Conservation (phyloP, 257 asterid species). For the Salvia splendens region DNA sequence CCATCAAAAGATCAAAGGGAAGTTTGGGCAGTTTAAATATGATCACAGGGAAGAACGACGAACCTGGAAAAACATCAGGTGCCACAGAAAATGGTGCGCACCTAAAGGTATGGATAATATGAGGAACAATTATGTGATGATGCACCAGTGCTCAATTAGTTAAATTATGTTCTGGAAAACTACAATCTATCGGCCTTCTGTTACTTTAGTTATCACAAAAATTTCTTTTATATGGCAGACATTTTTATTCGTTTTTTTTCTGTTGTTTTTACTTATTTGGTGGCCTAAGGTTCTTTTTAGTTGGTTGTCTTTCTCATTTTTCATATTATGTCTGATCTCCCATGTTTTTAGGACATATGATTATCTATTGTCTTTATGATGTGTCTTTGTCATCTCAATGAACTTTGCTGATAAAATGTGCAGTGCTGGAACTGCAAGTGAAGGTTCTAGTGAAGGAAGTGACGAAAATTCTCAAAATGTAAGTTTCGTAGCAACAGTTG, state of each 20-base stretch:
- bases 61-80: slow-evolving; percentile 62
- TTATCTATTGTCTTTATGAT: slow-evolving; percentile 9
- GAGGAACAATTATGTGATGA: too few relatives aligned
- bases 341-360: slow-evolving; percentile 1
- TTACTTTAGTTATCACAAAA: not conserved
- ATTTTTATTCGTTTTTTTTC: not conserved
- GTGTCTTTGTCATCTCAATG: slow-evolving; percentile 12
- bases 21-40: slow-evolving; percentile 85
- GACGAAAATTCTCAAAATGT: slow-evolving; percentile 83
- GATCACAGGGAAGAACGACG: slow-evolving; percentile 73
- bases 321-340: not conserved
- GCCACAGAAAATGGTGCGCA: slow-evolving; percentile 70
- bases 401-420: slow-evolving; percentile 35
- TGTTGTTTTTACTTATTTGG: not conserved
- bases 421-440: slow-evolving; percentile 91
- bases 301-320: slow-evolving; percentile 20
- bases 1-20: slow-evolving; percentile 91
- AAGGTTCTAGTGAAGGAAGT: slow-evolving; percentile 90
- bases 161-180: too few relatives aligned
- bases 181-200: too few relatives aligned
- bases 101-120: slow-evolving; percentile 57
- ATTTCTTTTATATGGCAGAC: not conserved
- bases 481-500: slow-evolving; percentile 39
- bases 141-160: too few relatives aligned
- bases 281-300: slow-evolving; percentile 10